Conservation (phyloP, 345 rosid species). For the Raphanus raphanistrum region DNA sequence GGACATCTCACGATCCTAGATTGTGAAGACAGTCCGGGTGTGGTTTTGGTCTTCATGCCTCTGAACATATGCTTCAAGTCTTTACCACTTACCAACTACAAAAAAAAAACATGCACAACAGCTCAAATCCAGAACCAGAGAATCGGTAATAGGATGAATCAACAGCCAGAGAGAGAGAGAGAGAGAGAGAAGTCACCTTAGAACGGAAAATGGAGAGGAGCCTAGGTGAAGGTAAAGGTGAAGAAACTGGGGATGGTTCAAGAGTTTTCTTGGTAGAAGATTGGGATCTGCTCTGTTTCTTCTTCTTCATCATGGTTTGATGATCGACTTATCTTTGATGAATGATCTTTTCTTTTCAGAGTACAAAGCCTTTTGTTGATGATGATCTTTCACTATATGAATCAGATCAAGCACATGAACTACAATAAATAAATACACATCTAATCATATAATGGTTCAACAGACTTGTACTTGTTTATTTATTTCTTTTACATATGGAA, state of each 20-base stretch:
- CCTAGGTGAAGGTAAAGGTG: slow-evolving; percentile 35
- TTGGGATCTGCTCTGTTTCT: slow-evolving; percentile 38
- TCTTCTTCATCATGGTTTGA: slow-evolving; percentile 36
- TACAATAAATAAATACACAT: neutral
- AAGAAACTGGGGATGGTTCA: slow-evolving; percentile 30
- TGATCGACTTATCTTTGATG: slow-evolving; percentile 28
- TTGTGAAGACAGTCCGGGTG: slow-evolving; percentile 38
- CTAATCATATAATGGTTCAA: slow-evolving; percentile 22
- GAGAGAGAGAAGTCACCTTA: slow-evolving; percentile 30
- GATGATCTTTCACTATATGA: slow-evolving; percentile 26
- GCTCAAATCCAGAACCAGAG: slow-evolving; percentile 12
- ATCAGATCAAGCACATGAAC: slow-evolving; percentile 35
- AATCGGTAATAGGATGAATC: neutral
- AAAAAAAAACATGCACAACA: slow-evolving; percentile 1
- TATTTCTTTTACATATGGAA: neutral
- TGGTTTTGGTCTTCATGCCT: slow-evolving; percentile 37
- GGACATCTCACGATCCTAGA: slow-evolving; percentile 78
- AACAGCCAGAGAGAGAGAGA: neutral
- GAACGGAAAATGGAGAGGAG: slow-evolving; percentile 37
- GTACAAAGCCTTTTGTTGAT: slow-evolving; percentile 10
- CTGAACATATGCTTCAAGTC: slow-evolving; percentile 38
- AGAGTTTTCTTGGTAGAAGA: slow-evolving; percentile 25
- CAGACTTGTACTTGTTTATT: slow-evolving; percentile 24
- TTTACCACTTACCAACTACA: slow-evolving; percentile 36
- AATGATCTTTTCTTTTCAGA: slow-evolving; percentile 16